These are phyloP conservation scores for Wickerhamomyces bisporus DNA, from an alignment of 805 yeast species.

Conservation along the genomic window DNA sequence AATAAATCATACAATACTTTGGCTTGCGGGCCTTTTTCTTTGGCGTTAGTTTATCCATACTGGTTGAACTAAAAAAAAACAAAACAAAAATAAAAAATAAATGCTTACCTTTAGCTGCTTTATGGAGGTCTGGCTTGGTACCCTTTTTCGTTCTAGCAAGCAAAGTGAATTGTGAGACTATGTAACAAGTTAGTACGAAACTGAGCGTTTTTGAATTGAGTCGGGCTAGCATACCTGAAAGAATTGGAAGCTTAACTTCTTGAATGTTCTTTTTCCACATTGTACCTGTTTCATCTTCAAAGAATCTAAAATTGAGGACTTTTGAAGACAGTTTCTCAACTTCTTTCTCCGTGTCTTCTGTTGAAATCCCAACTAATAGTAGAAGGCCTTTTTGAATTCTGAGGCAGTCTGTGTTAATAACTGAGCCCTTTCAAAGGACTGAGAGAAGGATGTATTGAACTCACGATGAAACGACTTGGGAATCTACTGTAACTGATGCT, in stretches of 20 bases:
- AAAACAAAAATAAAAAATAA: too few relatives aligned
- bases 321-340: conserved; percentile 65
- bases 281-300: conserved; percentile 65
- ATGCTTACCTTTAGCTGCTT: conserved; percentile 74
- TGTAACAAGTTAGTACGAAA: too few relatives aligned
- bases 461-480: conserved; percentile 58
- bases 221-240: conserved; percentile 58
- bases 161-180: conserved; percentile 87
- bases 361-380: conserved; percentile 79
- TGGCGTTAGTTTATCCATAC: too few relatives aligned
- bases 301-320: conserved; percentile 58
- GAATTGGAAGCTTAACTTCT: conserved; percentile 62
- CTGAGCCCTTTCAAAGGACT: neutral
- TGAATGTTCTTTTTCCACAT: conserved; percentile 74
- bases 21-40: too few relatives aligned
- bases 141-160: conserved; percentile 86
- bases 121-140: conserved; percentile 90
- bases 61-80: too few relatives aligned
- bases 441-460: conserved; percentile 2
- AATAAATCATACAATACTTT: conserved; percentile 43
- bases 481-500: conserved; percentile 86
- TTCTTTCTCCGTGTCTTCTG: conserved; percentile 72
- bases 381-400: conserved; percentile 68
- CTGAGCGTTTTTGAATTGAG: too few relatives aligned
- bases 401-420: neutral